phyloP scores from a whole-genome alignment of 1,284 basidiomycete species.

The Singerocomus inundabilis region DNA sequence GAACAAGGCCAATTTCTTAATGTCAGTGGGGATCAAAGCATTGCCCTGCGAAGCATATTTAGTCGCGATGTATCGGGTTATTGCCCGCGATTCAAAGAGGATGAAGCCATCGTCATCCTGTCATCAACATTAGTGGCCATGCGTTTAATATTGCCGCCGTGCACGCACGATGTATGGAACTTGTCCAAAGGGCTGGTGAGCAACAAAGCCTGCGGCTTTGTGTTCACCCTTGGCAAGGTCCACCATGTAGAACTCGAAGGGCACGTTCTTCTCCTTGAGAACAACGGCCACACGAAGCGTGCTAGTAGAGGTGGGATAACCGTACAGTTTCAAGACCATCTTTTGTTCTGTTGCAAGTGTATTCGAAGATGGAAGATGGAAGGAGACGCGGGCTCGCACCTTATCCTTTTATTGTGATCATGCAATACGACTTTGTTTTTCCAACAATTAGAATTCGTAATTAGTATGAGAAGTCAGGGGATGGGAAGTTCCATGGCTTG shows the following conservation, averaged over 20 bases:
- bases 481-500: no score
- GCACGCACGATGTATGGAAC: constrained; percentile 50
- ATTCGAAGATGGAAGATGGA: not conserved
- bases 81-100: constrained; percentile 44
- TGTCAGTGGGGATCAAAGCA: constrained; percentile 33
- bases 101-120: constrained; percentile 38
- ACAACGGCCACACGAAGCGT: constrained; percentile 44
- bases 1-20: constrained; percentile 37
- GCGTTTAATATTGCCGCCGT: not conserved
- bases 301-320: constrained; percentile 41
- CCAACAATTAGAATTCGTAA: no score
- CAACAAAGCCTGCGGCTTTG: constrained; percentile 44
- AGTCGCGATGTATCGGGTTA: constrained; percentile 39
- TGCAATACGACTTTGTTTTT: constrained; percentile 1
- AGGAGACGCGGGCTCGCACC: not conserved
- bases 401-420: constrained; percentile 11
- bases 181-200: constrained; percentile 61
- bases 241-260: constrained; percentile 45
- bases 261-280: constrained; percentile 49
- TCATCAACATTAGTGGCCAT: not conserved
- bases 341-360: not conserved
- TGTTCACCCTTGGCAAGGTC: constrained; percentile 45
- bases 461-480: no score
- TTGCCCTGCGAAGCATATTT: constrained; percentile 34
- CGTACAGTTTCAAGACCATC: constrained; percentile 54